phyloP scores from a whole-genome alignment of 2,329 filamentous ascomycete genomes.

The Aspergillus neotritici region DNA sequence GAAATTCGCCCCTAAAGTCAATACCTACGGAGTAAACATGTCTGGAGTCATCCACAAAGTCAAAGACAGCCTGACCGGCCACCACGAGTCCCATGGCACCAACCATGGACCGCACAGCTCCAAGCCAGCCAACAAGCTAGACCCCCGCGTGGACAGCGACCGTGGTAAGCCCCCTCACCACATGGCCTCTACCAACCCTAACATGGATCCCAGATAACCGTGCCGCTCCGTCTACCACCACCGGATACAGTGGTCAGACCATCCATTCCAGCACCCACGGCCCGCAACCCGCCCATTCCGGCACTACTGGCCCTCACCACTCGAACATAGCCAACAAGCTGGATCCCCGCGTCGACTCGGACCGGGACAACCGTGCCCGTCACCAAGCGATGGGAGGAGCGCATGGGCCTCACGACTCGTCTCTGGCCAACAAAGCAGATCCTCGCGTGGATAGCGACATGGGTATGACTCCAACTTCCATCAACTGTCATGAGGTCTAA shows the following conservation, averaged over 20 bases:
- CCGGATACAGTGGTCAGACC: neutral
- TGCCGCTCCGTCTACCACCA: conserved; percentile 4
- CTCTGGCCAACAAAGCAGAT: conserved; percentile 47
- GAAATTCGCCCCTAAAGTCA: too few relatives aligned
- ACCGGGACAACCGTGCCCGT: conserved; percentile 11
- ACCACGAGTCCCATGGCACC: conserved; percentile 17
- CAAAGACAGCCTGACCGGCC: conserved; percentile 37
- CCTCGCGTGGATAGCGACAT: conserved; percentile 34
- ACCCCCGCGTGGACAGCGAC: conserved; percentile 16
- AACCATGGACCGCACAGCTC: conserved; percentile 14
- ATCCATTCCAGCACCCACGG: too few relatives aligned
- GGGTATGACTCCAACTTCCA: conserved; percentile 6
- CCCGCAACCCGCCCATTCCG: neutral
- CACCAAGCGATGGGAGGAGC: conserved; percentile 10
- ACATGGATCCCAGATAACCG: conserved; percentile 3
- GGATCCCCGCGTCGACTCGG: conserved; percentile 13
- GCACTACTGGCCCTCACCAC: conserved; percentile 9
- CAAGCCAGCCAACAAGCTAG: conserved; percentile 15
- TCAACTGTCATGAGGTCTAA: neutral
- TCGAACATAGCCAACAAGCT: conserved; percentile 28
- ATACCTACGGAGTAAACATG: conserved; percentile 22
- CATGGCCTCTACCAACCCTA: too few relatives aligned
- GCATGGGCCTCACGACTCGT: conserved; percentile 41
- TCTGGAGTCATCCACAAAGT: conserved; percentile 42
- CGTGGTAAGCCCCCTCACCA: conserved; percentile 7